Base-by-base conservation (phyloP, 2,329 filamentous ascomycete genomes). In the Verticillium dahliae region DNA sequence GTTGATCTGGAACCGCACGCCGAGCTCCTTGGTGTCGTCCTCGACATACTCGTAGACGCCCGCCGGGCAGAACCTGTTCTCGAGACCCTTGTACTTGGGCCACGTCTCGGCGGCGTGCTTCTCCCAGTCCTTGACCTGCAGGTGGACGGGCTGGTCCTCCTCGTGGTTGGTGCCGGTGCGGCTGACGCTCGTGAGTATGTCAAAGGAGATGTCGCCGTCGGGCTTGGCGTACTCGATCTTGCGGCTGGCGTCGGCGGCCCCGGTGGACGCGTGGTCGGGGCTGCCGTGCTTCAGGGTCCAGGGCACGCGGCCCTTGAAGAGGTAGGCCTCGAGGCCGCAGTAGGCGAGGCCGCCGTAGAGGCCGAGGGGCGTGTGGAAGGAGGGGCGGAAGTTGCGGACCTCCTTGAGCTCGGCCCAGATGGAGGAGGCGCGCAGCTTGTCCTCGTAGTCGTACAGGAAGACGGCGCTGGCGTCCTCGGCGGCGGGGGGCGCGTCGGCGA, bases 1-100 rank as follows among this genome's bases (percentile, higher is more conserved):
- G 72, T 98, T 98, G 73, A 99, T 99, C 78, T 98, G 94, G 80
- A 99, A 99, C 62, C 93, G 83, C 68, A 99, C 92, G 9, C 95
- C 95, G 62, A 92, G 81, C 56, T 91, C 85, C 78, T 96, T 97
- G 61, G 83, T 88, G 60, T 89, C 85, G 72, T 99, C 95, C 78
- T 99, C 95, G 9, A 98, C 87, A 75, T 99, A 99, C 75, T 99
- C 95, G 71, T 99, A 99, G 67, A 99, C 95, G 14, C 93, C 95
- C 0, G 95, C 95, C 18, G 95, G 95, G 73, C 95, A 99, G 81
- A 99, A 99, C 22, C 95, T 84, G 74, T 96, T 97, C 82, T 99
- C 95, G 4, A 99, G 74, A 10, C 95, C 95, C 81, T 97, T 90
- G 78, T 90, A 99, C 65, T 85, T 83, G 27, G 95, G 95, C 80